These are phyloP conservation scores for Oenanthe javanica DNA, from an alignment of 140 eudicot species.

Conservation along the genomic window DNA sequence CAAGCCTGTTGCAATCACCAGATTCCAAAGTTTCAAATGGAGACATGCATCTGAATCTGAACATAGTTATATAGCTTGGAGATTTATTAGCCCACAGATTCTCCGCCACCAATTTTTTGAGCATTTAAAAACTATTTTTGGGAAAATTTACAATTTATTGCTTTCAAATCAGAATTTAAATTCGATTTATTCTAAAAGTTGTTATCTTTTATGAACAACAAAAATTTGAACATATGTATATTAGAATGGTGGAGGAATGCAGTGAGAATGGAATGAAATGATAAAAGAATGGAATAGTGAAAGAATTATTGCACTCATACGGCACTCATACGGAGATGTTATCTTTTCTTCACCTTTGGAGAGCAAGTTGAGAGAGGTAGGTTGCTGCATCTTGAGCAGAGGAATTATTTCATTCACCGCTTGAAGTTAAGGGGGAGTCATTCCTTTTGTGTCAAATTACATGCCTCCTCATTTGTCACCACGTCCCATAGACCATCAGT, in stretches of 20 bases:
- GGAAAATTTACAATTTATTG: background rate
- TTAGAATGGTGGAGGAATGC: too few relatives aligned
- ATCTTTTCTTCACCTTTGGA: constrained; percentile 48
- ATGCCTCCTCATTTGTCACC: constrained; percentile 43
- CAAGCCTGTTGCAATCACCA: background rate
- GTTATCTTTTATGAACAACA: too few relatives aligned
- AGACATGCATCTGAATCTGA: background rate
- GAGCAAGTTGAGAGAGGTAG: constrained; percentile 39
- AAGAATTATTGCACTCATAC: too few relatives aligned
- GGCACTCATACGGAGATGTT: constrained; percentile 29
- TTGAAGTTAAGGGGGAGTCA: constrained; percentile 11
- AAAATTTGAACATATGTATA: too few relatives aligned
- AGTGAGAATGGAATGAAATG: too few relatives aligned
- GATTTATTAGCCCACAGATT: too few relatives aligned
- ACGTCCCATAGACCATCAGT: constrained; percentile 60
- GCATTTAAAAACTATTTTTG: too few relatives aligned
- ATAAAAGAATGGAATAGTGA: too few relatives aligned
- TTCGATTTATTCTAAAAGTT: too few relatives aligned
- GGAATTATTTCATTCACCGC: constrained; percentile 27
- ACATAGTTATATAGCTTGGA: too few relatives aligned
- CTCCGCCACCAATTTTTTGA: background rate
- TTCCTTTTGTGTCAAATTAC: constrained; percentile 59
- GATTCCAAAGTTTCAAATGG: background rate
- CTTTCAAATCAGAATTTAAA: too few relatives aligned
- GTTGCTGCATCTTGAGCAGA: constrained; percentile 55